phyloP scores from a whole-genome alignment of 2,329 filamentous ascomycete genomes.

The Zymoseptoria brevis region DNA sequence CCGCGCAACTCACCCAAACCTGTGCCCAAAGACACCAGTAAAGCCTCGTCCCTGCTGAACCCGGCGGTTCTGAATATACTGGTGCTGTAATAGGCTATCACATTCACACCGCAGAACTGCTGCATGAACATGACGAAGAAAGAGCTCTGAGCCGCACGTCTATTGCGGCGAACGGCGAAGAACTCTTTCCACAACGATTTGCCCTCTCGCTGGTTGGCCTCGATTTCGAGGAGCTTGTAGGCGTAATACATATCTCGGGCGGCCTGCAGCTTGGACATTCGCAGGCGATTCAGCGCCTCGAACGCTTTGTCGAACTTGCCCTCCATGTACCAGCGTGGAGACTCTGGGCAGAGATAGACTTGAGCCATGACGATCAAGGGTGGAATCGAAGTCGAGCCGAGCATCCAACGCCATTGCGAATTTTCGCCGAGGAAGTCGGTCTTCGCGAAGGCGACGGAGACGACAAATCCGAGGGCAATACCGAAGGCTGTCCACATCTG shows the following conservation, averaged over 20 bases:
- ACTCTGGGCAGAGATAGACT: slow-evolving; percentile 39
- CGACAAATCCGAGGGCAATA: slow-evolving; percentile 39
- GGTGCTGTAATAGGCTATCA: slow-evolving; percentile 28
- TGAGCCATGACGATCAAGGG: slow-evolving; percentile 26
- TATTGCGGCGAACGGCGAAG: slow-evolving; percentile 26
- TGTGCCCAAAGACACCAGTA: slow-evolving; percentile 27
- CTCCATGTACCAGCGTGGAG: slow-evolving; percentile 31
- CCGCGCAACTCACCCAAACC: slow-evolving; percentile 22
- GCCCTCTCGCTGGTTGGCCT: slow-evolving; percentile 27
- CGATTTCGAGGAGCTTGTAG: slow-evolving; percentile 29
- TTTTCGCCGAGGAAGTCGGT: slow-evolving; percentile 19
- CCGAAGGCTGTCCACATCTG: slow-evolving; percentile 32
- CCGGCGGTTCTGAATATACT: slow-evolving; percentile 24
- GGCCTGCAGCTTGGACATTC: slow-evolving; percentile 31
- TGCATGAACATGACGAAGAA: slow-evolving; percentile 31
- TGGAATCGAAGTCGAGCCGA: slow-evolving; percentile 34
- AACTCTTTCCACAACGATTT: slow-evolving; percentile 34
- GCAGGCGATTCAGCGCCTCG: slow-evolving; percentile 27
- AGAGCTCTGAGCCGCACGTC: slow-evolving; percentile 26
- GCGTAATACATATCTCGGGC: slow-evolving; percentile 36
- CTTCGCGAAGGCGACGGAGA: slow-evolving; percentile 33
- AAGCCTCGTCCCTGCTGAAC: slow-evolving; percentile 17
- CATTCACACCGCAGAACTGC: slow-evolving; percentile 24
- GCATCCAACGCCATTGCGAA: slow-evolving; percentile 24
- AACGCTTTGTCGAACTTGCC: slow-evolving; percentile 32